phyloP scores from a whole-genome alignment of 345 rosid genomes.

The Hibiscus syriacus region DNA sequence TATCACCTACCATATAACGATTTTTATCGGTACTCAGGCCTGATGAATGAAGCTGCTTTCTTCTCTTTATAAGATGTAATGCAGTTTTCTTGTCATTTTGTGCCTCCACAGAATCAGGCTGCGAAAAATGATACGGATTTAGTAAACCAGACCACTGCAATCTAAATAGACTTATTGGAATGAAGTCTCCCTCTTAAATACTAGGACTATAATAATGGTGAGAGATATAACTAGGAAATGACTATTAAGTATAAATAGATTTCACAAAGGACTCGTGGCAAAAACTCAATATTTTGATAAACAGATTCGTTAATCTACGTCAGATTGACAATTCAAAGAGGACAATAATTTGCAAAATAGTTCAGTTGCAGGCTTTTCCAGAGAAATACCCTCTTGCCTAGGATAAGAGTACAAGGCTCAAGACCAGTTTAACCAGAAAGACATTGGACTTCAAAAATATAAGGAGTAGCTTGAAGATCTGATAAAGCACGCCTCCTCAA shows the following conservation, averaged over 20 bases:
- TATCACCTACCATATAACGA: conserved; percentile 53
- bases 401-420: background rate
- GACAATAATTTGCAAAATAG: background rate
- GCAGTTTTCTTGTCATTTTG: conserved; percentile 54
- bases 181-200: background rate
- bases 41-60: conserved; percentile 60
- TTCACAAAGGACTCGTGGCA: background rate
- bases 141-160: background rate
- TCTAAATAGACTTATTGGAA: background rate
- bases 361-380: no score
- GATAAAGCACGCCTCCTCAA: background rate
- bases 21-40: conserved; percentile 34
- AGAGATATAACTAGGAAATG: background rate
- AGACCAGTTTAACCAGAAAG: background rate
- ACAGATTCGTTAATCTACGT: background rate
- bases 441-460: no score
- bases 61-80: conserved; percentile 53
- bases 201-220: background rate
- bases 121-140: background rate
- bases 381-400: background rate
- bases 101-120: conserved; percentile 54
- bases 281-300: background rate
- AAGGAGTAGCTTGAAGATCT: background rate
- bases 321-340: background rate
- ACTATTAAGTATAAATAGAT: background rate